phyloP scores from a whole-genome alignment of 192 early-diverging fungal species.

The Coemansia sp. region DNA sequence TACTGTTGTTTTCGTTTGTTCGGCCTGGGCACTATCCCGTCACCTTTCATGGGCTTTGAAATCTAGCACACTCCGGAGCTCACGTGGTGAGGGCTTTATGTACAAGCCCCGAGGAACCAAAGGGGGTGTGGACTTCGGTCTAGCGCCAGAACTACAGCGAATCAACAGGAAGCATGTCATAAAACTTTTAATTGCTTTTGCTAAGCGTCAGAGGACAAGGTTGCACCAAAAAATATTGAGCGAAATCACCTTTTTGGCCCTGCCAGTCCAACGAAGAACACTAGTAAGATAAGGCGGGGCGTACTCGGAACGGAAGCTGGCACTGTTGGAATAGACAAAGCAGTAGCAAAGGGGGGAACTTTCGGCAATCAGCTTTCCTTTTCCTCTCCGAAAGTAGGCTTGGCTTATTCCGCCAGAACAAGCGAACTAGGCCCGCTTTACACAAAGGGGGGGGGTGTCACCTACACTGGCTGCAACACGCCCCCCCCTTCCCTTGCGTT shows the following conservation, averaged over 20 bases:
- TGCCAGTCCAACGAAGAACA: background rate
- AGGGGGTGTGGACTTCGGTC: background rate
- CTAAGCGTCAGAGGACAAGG: background rate
- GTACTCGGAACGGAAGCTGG: background rate
- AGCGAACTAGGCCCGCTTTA: no score
- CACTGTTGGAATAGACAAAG: background rate
- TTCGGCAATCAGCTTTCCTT: slow-evolving; percentile 2
- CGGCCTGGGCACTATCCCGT: background rate
- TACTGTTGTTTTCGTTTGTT: slow-evolving; percentile 2
- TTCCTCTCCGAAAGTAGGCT: background rate
- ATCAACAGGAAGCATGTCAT: background rate
- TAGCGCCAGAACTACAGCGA: background rate
- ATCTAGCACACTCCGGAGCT: background rate
- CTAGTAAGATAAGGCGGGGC: background rate
- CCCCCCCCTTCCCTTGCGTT: background rate
- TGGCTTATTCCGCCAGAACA: background rate
- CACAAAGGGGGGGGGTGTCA: slow-evolving; percentile 2
- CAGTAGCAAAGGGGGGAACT: background rate
- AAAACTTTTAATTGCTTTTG: background rate
- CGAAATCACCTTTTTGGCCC: background rate
- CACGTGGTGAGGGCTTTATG: background rate
- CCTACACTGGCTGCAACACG: background rate
- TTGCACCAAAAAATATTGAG: background rate
- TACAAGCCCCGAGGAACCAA: background rate
- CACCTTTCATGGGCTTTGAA: background rate